These are phyloP conservation scores for Yamadazyma kanchanaburiensis DNA, from an alignment of 1,139 yeast species.

Conservation along the genomic window DNA sequence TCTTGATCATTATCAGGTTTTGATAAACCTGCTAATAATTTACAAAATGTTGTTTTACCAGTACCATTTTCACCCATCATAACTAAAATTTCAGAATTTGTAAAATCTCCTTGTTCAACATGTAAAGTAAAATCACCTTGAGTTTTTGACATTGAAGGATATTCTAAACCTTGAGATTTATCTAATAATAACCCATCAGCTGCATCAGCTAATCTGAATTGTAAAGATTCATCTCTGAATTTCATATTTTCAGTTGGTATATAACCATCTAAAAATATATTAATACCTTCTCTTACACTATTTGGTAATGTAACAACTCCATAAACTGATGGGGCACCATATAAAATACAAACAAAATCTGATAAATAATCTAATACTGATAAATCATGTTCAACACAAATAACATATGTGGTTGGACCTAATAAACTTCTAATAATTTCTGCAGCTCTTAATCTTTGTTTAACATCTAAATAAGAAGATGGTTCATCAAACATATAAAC, in stretches of 20 bases:
- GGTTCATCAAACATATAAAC: conserved; percentile 99
- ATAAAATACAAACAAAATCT: conserved; percentile 91
- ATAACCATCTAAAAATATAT: conserved; percentile 95
- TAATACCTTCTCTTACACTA: conserved; percentile 97
- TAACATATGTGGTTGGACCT: conserved; percentile 73
- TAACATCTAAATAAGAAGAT: conserved; percentile 94
- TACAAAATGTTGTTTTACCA: conserved; percentile 97
- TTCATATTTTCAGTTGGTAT: conserved; percentile 96
- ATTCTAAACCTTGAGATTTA: conserved; percentile 71
- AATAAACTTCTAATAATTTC: conserved; percentile 84
- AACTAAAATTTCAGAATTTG: conserved; percentile 94
- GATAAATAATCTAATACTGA: conserved; percentile 95
- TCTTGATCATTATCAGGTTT: conserved; percentile 77
- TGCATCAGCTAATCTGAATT: conserved; percentile 92
- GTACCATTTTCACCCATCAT: conserved; percentile 99
- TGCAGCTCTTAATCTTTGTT: conserved; percentile 98
- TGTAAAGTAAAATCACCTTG: conserved; percentile 91
- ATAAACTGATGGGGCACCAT: conserved; percentile 97
- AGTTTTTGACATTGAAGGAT: conserved; percentile 83
- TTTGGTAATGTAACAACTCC: conserved; percentile 97
- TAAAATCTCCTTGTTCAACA: conserved; percentile 84
- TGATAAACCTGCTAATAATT: conserved; percentile 87
- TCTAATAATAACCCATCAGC: conserved; percentile 74
- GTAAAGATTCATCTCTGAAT: conserved; percentile 92
- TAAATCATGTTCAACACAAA: conserved; percentile 97